Percentiles rank a stretch among this genome's conserved stretches.
Conservation (phyloP, 495 filamentous ascomycete genomes). For the Articulospora tetracladia region DNA sequence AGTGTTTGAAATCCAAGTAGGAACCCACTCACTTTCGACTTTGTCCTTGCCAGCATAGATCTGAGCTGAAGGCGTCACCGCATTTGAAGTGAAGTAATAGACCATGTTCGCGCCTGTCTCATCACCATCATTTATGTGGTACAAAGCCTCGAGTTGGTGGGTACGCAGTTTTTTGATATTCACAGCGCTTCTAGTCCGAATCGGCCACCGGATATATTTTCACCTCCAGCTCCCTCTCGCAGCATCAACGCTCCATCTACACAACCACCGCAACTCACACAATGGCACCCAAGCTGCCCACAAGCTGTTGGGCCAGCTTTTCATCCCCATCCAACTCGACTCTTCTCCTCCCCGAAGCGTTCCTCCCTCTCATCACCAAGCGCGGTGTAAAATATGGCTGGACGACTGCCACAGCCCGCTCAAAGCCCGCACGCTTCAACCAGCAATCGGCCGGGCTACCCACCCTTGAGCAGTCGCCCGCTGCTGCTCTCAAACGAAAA, state of each 20-base stretch:
- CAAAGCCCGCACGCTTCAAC: slow-evolving; percentile 43
- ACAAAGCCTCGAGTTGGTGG: neutral
- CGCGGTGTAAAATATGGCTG: slow-evolving; percentile 53
- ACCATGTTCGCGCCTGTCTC: slow-evolving; percentile 61
- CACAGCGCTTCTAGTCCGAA: slow-evolving; percentile 11
- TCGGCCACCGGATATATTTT: slow-evolving; percentile 18
- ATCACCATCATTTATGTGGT: slow-evolving; percentile 13
- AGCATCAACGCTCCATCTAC: neutral
- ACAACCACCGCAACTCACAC: slow-evolving; percentile 11
- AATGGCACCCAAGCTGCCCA: slow-evolving; percentile 53
- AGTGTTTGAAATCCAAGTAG: neutral
- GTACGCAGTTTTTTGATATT: slow-evolving; percentile 21
- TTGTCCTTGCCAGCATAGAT: slow-evolving; percentile 99
- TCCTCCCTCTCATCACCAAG: slow-evolving; percentile 41
- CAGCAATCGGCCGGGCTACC: slow-evolving; percentile 44
- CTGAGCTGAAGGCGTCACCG: slow-evolving; percentile 69
- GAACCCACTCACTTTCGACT: slow-evolving; percentile 75
- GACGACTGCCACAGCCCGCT: slow-evolving; percentile 38
- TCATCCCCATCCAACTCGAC: slow-evolving; percentile 29
- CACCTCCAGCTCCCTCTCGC: slow-evolving; percentile 3
- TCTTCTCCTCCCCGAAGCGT: slow-evolving; percentile 33
- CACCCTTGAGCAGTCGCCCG: slow-evolving; percentile 64
- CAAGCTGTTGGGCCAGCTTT: slow-evolving; percentile 32
- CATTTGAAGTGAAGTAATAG: slow-evolving; percentile 89
- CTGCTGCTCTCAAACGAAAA: slow-evolving; percentile 77